Evolutionary conservation across 129 eudicot species (phyloP), one percentile per base, ranked within the genome.

Genomic region (Ambrosia artemisiifolia): DNA sequence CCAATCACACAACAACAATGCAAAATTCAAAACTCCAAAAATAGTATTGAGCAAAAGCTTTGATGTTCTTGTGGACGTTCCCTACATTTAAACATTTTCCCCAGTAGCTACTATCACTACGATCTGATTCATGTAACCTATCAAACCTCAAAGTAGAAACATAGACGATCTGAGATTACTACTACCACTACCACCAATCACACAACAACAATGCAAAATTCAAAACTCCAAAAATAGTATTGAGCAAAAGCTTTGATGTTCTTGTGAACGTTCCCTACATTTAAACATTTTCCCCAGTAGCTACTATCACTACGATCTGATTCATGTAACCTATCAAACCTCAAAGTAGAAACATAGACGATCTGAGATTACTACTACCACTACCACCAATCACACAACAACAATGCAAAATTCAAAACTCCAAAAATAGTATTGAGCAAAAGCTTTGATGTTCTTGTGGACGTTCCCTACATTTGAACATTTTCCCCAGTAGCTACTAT

Each of bases 121-220:
- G n/a, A n/a, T n/a, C n/a, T n/a, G 19, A 62, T 72, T 72, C 62
- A 69, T 19, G 36, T 49, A 33, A 47, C 62, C 61, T 69, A 69
- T 50, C 34, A 28, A 69, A 32, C 17, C 55, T 30, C 47, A 28
- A 60, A 44, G 69, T 20, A 60, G 20, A 72, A 30, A 33, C 30
- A 20, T 30, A 60, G 35, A 72, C 57, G 11, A 32, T 5, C 11
- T 30, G 43, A 14, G 30, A 60, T 60, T 60, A 60, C 65, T 30
- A 57, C 67, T 44, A 60, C 19, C 18, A 61, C 60, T 72, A 46
- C 28, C 28, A 24, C 28, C 28, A 24, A 0, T 24, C 28, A 24
- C 28, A 24, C 61, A 60, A 30, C 48, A 30, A 44, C 60, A 43
- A 60, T 6, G 35, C 35, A 36, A 17, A 34, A 74, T 50, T 35